phyloP scores from a whole-genome alignment of 805 yeast species.

The Candida alai region DNA sequence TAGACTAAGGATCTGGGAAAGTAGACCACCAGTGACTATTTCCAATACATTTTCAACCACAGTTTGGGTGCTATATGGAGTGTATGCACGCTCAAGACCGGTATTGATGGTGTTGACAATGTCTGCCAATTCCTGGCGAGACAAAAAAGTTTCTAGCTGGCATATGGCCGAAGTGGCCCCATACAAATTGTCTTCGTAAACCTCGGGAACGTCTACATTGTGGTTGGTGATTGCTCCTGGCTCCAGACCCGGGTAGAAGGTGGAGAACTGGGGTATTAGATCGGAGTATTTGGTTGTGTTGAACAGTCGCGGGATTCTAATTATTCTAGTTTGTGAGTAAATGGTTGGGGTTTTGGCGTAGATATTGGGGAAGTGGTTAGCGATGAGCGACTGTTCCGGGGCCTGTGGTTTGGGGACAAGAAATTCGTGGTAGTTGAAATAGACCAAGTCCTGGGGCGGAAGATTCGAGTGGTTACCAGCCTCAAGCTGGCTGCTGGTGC shows the following conservation, averaged over 20 bases:
- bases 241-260: conserved; percentile 54
- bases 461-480: too few relatives aligned
- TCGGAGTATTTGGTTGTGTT: conserved; percentile 27
- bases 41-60: conserved; percentile 40
- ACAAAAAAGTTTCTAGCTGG: conserved; percentile 24
- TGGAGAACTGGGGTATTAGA: conserved; percentile 54
- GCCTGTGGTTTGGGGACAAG: conserved; percentile 15
- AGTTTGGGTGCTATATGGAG: conserved; percentile 24
- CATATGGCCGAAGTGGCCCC: conserved; percentile 54
- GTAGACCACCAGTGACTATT: conserved; percentile 35
- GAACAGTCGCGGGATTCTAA: conserved; percentile 58
- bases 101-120: conserved; percentile 46
- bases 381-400: conserved; percentile 36
- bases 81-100: conserved; percentile 35
- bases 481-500: too few relatives aligned
- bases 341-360: conserved; percentile 33
- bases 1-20: conserved; percentile 18
- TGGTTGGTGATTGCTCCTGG: conserved; percentile 47
- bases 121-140: conserved; percentile 32
- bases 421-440: conserved; percentile 70
- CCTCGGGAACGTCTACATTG: conserved; percentile 25
- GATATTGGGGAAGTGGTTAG: conserved; percentile 67
- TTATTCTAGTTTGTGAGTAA: conserved; percentile 48
- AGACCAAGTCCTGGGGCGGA: too few relatives aligned
- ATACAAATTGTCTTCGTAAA: conserved; percentile 39